These are phyloP conservation scores for Boletus vermiculosoides DNA, from an alignment of 768 basidiomycete genomes.

Conservation along the genomic window DNA sequence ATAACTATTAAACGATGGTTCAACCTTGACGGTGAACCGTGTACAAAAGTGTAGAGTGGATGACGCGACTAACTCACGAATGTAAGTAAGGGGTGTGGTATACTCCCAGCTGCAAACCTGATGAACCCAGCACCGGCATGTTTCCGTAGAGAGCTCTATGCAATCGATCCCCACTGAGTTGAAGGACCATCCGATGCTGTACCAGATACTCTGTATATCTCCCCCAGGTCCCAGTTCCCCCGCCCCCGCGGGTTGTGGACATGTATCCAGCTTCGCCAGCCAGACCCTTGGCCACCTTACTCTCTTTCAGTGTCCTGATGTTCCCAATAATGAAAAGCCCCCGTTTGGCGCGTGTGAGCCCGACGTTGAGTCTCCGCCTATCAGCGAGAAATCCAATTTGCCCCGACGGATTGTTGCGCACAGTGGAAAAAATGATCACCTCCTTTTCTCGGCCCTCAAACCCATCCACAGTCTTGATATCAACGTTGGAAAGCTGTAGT, in stretches of 20 bases:
- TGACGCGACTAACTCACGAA: constrained; percentile 5
- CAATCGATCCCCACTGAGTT: constrained; percentile 43
- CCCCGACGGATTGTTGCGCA: constrained; percentile 74
- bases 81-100: constrained; percentile 9
- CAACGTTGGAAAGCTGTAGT: constrained; percentile 63
- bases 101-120: constrained; percentile 5
- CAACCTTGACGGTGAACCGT: not conserved
- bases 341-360: constrained; percentile 83
- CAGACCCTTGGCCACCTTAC: constrained; percentile 36
- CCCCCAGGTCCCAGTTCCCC: constrained; percentile 56
- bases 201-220: constrained; percentile 58
- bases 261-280: constrained; percentile 9
- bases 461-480: constrained; percentile 92
- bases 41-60: not conserved
- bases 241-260: constrained; percentile 30
- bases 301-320: constrained; percentile 57
- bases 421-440: constrained; percentile 88
- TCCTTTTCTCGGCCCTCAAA: constrained; percentile 95
- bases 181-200: constrained; percentile 52
- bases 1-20: not conserved
- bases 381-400: constrained; percentile 90
- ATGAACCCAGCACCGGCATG: constrained; percentile 2
- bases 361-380: constrained; percentile 83
- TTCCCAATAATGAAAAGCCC: constrained; percentile 83
- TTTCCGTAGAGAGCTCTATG: constrained; percentile 34